Base-by-base conservation (phyloP, 2,329 filamentous ascomycete genomes). In the Aspergillus cejpii region DNA sequence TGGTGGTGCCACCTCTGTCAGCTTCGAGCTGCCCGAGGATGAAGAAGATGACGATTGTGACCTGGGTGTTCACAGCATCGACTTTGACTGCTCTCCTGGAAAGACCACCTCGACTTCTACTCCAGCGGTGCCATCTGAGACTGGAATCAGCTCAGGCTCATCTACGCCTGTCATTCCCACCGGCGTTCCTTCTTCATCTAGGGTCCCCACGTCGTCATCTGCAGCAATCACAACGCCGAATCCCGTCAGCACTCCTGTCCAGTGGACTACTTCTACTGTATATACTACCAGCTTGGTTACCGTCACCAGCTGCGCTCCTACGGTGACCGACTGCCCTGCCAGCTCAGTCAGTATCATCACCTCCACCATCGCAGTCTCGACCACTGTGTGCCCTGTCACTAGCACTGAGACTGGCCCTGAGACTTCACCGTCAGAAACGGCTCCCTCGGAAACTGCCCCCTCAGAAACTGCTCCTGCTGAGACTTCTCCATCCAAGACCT, bases 1-100 rank as follows among this genome's bases (percentile, higher is more conserved):
- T 66, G 91, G 89, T 79, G 90, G 90, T 68, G 90, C 91, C 53
- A 87, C 78, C 64, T 82, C 80, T 46, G 88, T 96, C 50, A 81
- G 79, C 43, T 82, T 96, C 64, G 71, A 75, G 52, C 68, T 78
- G 47, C 79, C 83, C 62, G 71, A 78, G 51, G 66, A 75, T 42
- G 68, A 64, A 51, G 74, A 76, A 60, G 63, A 72, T 48, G 75
- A 80, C 64, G 68, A 75, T 57, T 92, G 87, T 74, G 76, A 77
- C 57, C 76, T 94, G 58, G 81, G 82, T 58, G 78, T 62, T 43
- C 57, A 56, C 46, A 53, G 45, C 17, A 52, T 62, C 44, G 49
- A 50, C 44, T 65, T 61, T 33, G 51, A 60, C 56, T 59, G 58
- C 51, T 53, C 51, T 24, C 57, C 60, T 21, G 55, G 52, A 19